These are phyloP conservation scores for Hanseniaspora mollemarum DNA, from an alignment of 805 yeast species.

Conservation along the genomic window DNA sequence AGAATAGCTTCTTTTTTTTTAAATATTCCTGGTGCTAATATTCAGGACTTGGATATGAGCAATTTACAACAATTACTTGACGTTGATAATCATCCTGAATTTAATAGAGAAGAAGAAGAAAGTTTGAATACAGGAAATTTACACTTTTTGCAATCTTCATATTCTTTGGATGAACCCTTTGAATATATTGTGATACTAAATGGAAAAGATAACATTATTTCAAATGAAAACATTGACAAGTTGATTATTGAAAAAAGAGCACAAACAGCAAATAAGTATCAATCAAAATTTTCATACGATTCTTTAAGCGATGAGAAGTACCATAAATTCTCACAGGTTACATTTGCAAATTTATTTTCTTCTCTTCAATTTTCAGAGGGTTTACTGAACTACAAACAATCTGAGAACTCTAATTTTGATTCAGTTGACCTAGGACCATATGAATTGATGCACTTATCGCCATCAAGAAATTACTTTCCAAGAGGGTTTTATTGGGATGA, in stretches of 20 bases:
- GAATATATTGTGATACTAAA: constrained; percentile 63
- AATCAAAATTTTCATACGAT: constrained; percentile 26
- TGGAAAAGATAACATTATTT: constrained; percentile 31
- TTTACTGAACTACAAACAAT: constrained; percentile 69
- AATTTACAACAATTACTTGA: constrained; percentile 47
- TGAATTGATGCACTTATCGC: constrained; percentile 71
- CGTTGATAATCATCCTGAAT: constrained; percentile 20
- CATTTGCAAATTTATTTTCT: constrained; percentile 73
- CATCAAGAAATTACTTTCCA: constrained; percentile 89
- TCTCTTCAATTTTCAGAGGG: constrained; percentile 83
- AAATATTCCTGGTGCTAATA: constrained; percentile 17
- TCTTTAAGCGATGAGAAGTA: constrained; percentile 36
- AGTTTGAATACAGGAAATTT: constrained; percentile 55
- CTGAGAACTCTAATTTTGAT: constrained; percentile 32
- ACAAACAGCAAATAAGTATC: constrained; percentile 42
- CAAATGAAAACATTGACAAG: constrained; percentile 32
- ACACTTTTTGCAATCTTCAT: constrained; percentile 68
- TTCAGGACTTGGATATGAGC: constrained; percentile 30
- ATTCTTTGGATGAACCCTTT: constrained; percentile 45
- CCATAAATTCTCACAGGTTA: constrained; percentile 56
- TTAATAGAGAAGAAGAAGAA: constrained; percentile 22
- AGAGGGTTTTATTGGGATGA: constrained; percentile 98
- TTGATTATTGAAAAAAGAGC: constrained; percentile 20
- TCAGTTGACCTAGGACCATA: constrained; percentile 66
- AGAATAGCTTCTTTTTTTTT: constrained; percentile 49